phyloP scores from a whole-genome alignment of 192 early-diverging fungal genomes.

The Ramicandelaber brevisporus region DNA sequence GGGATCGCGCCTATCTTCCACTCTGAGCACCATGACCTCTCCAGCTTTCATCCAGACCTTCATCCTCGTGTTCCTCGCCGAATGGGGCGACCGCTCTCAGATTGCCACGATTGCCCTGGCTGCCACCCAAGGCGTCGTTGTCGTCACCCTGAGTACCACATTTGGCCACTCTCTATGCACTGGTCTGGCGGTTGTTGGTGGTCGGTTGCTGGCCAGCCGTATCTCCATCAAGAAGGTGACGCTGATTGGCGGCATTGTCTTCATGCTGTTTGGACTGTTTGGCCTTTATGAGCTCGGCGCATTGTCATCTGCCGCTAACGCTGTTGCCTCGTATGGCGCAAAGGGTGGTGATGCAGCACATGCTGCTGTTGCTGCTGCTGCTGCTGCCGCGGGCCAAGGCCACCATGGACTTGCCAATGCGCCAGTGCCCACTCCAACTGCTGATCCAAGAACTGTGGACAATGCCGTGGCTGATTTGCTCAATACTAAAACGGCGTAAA shows the following conservation, averaged over 20 bases:
- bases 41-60: conserved; percentile 91
- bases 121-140: conserved; percentile 77
- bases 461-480: too few relatives aligned
- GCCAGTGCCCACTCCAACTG: too few relatives aligned
- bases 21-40: conserved; percentile 53
- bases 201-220: conserved; percentile 54
- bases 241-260: conserved; percentile 57
- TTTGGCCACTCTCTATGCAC: conserved; percentile 84
- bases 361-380: too few relatives aligned
- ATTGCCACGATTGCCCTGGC: conserved; percentile 89
- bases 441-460: too few relatives aligned
- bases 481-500: too few relatives aligned
- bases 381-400: too few relatives aligned
- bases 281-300: conserved; percentile 42
- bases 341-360: too few relatives aligned
- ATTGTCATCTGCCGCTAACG: too few relatives aligned
- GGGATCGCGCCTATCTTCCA: too few relatives aligned
- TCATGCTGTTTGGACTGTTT: conserved; percentile 61
- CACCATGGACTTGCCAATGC: too few relatives aligned
- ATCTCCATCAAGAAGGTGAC: conserved; percentile 82
- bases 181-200: conserved; percentile 78
- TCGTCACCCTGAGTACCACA: conserved; percentile 69
- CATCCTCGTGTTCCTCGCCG: conserved; percentile 86
- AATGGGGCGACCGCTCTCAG: conserved; percentile 96
- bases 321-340: too few relatives aligned